Conservation (phyloP, 2,329 filamentous ascomycete species). For the Lecanosticta acicola region DNA sequence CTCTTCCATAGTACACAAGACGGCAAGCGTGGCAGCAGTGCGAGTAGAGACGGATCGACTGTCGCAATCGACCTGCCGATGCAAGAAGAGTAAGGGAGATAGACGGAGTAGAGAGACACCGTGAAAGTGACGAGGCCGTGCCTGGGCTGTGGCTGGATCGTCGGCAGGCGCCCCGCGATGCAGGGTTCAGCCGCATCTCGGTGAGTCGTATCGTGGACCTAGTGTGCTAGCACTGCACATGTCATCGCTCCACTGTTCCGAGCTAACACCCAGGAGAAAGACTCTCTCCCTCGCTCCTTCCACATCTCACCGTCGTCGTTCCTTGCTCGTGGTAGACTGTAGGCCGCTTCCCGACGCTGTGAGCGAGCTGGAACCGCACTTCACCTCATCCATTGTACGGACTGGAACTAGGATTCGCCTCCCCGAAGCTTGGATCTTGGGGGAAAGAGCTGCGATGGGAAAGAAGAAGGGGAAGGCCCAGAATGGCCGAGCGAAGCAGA, state of each 20-base stretch:
- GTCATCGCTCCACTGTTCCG: conserved; percentile 6
- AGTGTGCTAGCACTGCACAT: not conserved
- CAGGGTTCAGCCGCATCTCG: not conserved
- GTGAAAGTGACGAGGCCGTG: too few relatives aligned
- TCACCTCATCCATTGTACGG: too few relatives aligned
- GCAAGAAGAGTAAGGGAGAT: too few relatives aligned
- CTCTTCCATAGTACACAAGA: too few relatives aligned
- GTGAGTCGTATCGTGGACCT: not conserved
- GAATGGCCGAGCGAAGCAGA: conserved; percentile 24
- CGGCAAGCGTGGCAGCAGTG: conserved; percentile 1
- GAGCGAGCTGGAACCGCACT: not conserved
- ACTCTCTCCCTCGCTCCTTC: not conserved
- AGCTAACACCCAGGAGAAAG: conserved; percentile 2
- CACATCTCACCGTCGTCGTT: conserved; percentile 12
- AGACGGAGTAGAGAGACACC: too few relatives aligned
- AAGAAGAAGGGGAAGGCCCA: conserved; percentile 24
- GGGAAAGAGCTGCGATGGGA: conserved; percentile 7
- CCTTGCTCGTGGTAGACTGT: conserved; percentile 5
- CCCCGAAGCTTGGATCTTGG: not conserved
- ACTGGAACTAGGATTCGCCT: not conserved
- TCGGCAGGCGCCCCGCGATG: not conserved
- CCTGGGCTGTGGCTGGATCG: not conserved
- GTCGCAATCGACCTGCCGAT: too few relatives aligned
- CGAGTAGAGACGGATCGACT: too few relatives aligned
- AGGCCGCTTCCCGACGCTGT: not conserved